Percentiles rank a stretch among this genome's conserved stretches.
phyloP scores from a whole-genome alignment of 2,329 filamentous ascomycete species.

The Cladophialophora chaetospira region DNA sequence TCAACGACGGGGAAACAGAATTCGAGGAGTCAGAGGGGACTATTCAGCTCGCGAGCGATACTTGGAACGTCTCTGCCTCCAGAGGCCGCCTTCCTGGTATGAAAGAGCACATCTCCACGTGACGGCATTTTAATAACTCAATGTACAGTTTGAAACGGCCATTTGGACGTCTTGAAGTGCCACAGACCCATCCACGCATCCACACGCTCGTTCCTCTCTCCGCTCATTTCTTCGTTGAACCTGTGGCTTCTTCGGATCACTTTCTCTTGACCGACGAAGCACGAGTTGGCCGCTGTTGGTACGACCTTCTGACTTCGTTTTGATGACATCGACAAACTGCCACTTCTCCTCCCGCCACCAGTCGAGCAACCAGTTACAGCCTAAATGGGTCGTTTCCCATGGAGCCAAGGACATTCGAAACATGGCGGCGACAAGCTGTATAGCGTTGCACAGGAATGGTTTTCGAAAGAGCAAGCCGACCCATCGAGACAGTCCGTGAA shows the following conservation, averaged over 20 bases:
- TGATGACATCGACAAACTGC: constrained; percentile 12
- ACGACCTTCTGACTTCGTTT: constrained; percentile 10
- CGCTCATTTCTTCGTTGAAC: not conserved
- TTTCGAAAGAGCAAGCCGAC: constrained; percentile 25
- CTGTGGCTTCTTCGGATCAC: too few relatives aligned
- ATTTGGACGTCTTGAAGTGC: not conserved
- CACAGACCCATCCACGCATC: too few relatives aligned
- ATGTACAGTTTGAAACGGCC: not conserved
- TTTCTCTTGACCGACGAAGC: too few relatives aligned
- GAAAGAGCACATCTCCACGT: constrained; percentile 14
- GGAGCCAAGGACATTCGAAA: constrained; percentile 26
- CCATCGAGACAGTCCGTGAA: constrained; percentile 27
- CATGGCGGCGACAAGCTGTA: constrained; percentile 28
- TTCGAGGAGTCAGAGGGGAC: not conserved
- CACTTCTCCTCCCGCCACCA: constrained; percentile 4
- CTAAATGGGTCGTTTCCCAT: constrained; percentile 31
- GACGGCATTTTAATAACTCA: constrained; percentile 5
- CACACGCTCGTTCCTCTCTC: not conserved
- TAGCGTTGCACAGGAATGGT: constrained; percentile 27
- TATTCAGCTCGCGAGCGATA: not conserved
- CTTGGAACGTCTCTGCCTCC: constrained; percentile 15
- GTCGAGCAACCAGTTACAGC: not conserved
- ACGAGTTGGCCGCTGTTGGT: too few relatives aligned
- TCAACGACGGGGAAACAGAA: too few relatives aligned
- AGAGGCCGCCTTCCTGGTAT: constrained; percentile 19